Evolutionary conservation across 2,329 filamentous ascomycete genomes (phyloP), one percentile per base, ranked within the genome.

Genomic region (Ophiocordyceps robertsii): DNA sequence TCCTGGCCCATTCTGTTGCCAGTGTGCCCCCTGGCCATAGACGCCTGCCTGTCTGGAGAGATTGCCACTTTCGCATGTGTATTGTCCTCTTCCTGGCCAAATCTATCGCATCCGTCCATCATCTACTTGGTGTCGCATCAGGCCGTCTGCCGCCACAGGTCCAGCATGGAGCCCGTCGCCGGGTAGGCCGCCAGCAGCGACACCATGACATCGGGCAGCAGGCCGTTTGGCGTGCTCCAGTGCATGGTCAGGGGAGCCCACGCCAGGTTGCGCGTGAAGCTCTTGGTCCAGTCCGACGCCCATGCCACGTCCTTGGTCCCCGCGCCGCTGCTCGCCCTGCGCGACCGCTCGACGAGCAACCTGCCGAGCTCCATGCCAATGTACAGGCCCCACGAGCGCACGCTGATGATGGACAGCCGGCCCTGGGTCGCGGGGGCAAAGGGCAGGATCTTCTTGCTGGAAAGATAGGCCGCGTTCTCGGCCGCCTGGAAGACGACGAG

Each of bases 181-280:
- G 70, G 68, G 17, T 71, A 63, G 38, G 60, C 56, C 2, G 63
- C 70, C 41, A 72, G 50, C 41, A 64, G 29, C n/a, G 61, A 59
- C 16, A 72, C 53, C 3, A 56, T 50, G 27, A 62, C 47, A 37
- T 72, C 68, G 31, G 60, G 58, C 42, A 73, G 51, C 33, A 59
- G 51, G 7, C 84, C 85, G 44, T 74, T 66, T 46, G 84, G 77
- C 35, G 81, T 60, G 53, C 85, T 82, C 82, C 84, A 95, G 65
- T 95, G 87, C 24, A 90, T 56, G 47, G 85, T 90, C 57, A 94
- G 67, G 29, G 89, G 87, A 43, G 84, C 77, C 78, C 85, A 94
- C 29, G 82, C 79, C 47, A 77, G 56, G 62, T 87, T 88, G 36
- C 80, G 73, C 17, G 78, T 67, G 42, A 90, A 63, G 55, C 80